Conservation (phyloP, 176 grass and related monocot species). For the Carex myosuroides region DNA sequence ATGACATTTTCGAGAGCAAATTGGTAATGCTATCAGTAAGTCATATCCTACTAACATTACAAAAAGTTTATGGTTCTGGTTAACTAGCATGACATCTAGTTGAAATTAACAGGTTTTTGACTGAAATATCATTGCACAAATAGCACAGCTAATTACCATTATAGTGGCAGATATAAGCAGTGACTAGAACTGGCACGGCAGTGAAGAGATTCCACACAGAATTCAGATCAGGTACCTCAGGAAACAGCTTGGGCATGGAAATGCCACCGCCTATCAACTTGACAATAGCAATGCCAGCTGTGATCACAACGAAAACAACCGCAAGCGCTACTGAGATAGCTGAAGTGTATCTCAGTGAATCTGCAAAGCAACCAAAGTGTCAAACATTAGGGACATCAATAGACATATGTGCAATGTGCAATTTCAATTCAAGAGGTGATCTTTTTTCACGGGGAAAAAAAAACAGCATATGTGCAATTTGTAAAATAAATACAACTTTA, state of each 20-base stretch:
- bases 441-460: background rate
- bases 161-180: slow-evolving; percentile 91
- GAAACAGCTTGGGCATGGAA: slow-evolving; percentile 88
- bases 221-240: slow-evolving; percentile 53
- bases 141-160: slow-evolving; percentile 44
- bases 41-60: background rate
- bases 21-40: background rate
- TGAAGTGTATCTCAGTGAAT: slow-evolving; percentile 90
- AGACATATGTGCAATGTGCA: too few relatives aligned
- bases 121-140: background rate
- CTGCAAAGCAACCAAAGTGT: slow-evolving; percentile 40
- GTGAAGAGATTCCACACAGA: slow-evolving; percentile 96
- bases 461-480: background rate
- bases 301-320: slow-evolving; percentile 79
- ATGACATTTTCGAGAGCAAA: background rate
- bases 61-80: background rate
- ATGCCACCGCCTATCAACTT: slow-evolving; percentile 68
- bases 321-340: slow-evolving; percentile 84
- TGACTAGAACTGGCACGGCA: slow-evolving; percentile 83
- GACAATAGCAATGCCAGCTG: slow-evolving; percentile 83
- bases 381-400: background rate
- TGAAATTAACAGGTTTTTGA: background rate
- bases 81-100: background rate
- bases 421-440: background rate
- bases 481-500: background rate